Evolutionary conservation across 2,329 filamentous ascomycete species (phyloP).

Genomic region (Decorospora gaudefroyi): DNA sequence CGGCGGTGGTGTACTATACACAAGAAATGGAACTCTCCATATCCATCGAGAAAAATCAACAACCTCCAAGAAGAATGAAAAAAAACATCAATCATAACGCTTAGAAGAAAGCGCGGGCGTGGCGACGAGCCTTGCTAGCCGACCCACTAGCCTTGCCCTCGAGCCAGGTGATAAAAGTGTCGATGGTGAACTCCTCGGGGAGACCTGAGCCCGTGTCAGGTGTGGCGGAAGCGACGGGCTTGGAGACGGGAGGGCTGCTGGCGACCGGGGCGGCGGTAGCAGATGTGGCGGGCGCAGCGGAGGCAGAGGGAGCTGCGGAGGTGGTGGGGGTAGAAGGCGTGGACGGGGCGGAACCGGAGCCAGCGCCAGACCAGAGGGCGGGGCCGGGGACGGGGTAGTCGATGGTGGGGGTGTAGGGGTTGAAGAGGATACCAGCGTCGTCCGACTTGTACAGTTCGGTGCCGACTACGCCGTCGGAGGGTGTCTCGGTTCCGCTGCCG

Average conservation of each 20-base stretch:
- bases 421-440: slow-evolving; percentile 52
- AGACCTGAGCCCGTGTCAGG: too few species aligned
- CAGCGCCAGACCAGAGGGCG: slow-evolving; percentile 41
- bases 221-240: slow-evolving; percentile 8
- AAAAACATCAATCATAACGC: slow-evolving; percentile 4
- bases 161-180: slow-evolving; percentile 44
- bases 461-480: slow-evolving; percentile 56
- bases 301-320: slow-evolving; percentile 18
- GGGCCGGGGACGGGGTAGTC: slow-evolving; percentile 54
- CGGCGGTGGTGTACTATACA: slow-evolving; percentile 24
- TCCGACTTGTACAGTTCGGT: slow-evolving; percentile 54
- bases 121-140: slow-evolving; percentile 33
- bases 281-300: slow-evolving; percentile 7
- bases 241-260: slow-evolving; percentile 16
- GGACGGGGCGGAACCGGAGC: slow-evolving; percentile 17
- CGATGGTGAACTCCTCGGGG: slow-evolving; percentile 41
- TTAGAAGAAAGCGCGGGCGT: slow-evolving; percentile 34
- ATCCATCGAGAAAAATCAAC: slow-evolving; percentile 15
- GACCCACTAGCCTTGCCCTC: slow-evolving; percentile 30
- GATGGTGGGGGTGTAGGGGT: slow-evolving; percentile 45
- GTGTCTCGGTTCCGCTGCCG: slow-evolving; percentile 51
- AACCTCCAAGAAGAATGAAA: slow-evolving; percentile 4
- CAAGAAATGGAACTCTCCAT: slow-evolving; percentile 22
- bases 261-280: slow-evolving; percentile 13
- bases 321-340: slow-evolving; percentile 19